A percentile compares a stretch with the other conserved stretches of the same genome.
phyloP scores from a whole-genome alignment of 306 rosid genomes.

The Lagenaria siceraria region DNA sequence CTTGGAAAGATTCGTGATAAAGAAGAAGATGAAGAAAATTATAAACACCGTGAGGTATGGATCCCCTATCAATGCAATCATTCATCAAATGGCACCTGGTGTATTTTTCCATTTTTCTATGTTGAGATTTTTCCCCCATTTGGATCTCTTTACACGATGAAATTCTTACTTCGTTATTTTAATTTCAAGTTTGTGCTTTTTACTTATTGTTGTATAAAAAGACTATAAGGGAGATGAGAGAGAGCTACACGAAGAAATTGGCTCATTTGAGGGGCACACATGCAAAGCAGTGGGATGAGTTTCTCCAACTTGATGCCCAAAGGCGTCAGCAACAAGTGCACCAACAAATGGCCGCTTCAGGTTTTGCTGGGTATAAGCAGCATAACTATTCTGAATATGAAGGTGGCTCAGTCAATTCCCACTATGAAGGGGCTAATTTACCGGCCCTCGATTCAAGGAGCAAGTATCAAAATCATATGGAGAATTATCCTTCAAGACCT shows the following conservation, averaged over 20 bases:
- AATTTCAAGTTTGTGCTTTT: slow-evolving; percentile 18
- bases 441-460: slow-evolving; percentile 61
- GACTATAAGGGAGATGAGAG: slow-evolving; percentile 76
- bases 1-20: slow-evolving; percentile 64
- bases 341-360: slow-evolving; percentile 48
- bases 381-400: slow-evolving; percentile 58
- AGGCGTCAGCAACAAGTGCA: slow-evolving; percentile 64
- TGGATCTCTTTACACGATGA: background rate
- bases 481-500: slow-evolving; percentile 58
- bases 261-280: slow-evolving; percentile 54
- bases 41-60: slow-evolving; percentile 89
- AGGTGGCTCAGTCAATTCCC: slow-evolving; percentile 42
- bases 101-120: background rate
- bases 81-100: slow-evolving; percentile 9
- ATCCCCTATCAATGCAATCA: slow-evolving; percentile 3
- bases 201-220: slow-evolving; percentile 24
- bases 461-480: slow-evolving; percentile 55
- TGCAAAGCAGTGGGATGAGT: slow-evolving; percentile 77
- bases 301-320: slow-evolving; percentile 68
- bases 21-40: slow-evolving; percentile 94
- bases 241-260: slow-evolving; percentile 70
- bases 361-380: slow-evolving; percentile 62
- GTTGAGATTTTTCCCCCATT: background rate
- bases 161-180: slow-evolving; percentile 4
- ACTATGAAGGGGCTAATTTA: slow-evolving; percentile 40